phyloP scores from a whole-genome alignment of 306 rosid species.

The Casuarina cunninghamiana region DNA sequence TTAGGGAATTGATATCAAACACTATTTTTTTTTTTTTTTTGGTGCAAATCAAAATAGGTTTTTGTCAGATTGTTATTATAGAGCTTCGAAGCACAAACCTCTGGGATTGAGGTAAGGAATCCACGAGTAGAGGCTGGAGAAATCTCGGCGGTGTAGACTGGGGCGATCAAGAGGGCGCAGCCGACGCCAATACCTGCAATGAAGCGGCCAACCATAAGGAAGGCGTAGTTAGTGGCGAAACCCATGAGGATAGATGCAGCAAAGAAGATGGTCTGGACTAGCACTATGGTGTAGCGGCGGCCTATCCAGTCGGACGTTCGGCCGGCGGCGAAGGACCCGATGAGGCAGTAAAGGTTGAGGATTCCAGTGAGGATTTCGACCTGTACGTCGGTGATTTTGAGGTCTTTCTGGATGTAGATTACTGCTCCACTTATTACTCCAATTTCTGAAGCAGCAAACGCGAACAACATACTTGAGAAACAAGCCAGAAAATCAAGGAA shows the following conservation, averaged over 20 bases:
- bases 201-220: slow-evolving; percentile 82
- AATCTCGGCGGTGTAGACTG: slow-evolving; percentile 82
- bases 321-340: slow-evolving; percentile 74
- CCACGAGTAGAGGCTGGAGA: slow-evolving; percentile 83
- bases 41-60: no score
- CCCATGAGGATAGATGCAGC: slow-evolving; percentile 85
- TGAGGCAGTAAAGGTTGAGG: slow-evolving; percentile 61
- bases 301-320: slow-evolving; percentile 93
- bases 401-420: slow-evolving; percentile 54
- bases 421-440: slow-evolving; percentile 97
- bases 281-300: slow-evolving; percentile 74
- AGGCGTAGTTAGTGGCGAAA: slow-evolving; percentile 64
- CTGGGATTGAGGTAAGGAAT: slow-evolving; percentile 77
- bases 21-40: no score
- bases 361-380: slow-evolving; percentile 68
- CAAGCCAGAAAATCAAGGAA: no score
- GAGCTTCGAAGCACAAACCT: slow-evolving; percentile 38
- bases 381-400: slow-evolving; percentile 46
- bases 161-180: slow-evolving; percentile 74
- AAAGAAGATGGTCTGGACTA: slow-evolving; percentile 63
- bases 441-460: slow-evolving; percentile 47
- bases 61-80: no score
- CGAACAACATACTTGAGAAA: no score
- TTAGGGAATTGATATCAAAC: no score
- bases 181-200: slow-evolving; percentile 85